Base-by-base conservation (phyloP, 1,139 yeast genomes). In the Sugiyamaella castrensis region DNA sequence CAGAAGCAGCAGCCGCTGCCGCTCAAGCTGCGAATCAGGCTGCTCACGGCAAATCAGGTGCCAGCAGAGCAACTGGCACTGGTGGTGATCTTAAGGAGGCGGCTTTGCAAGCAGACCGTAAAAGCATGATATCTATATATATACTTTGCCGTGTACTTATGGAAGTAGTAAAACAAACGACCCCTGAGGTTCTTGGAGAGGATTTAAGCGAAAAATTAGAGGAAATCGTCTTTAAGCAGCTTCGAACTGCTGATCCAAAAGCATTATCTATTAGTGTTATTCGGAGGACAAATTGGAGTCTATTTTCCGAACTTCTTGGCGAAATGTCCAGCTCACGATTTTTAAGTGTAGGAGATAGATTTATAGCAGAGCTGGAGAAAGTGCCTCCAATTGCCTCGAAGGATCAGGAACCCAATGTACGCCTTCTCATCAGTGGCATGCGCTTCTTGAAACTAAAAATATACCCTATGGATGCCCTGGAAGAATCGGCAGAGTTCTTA, bases 101-200 rank as follows among this genome's bases (percentile, higher is more conserved):
- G 0, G 94, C 91, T 2, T 77, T 87, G 2, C 87, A 84, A 57
- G 94, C 95, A 0, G 97, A 91, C 53, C 72, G 95, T 52, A 89
- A 87, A 65, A 86, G 92, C 12, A 71, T 91, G 44, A 89, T 94
- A 2, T 84, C 94, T 50, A 89, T 92, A 16, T 92, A 82, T 66
- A 87, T 94, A 33, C 70, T 92, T n/a, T 92, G 98, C 67, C 76
- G 98, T 42, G 98, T 91, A 1, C 74, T 94, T 48, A 87, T 91
- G 53, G 98, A 92, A 63, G 89, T 92, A 29, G 96, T 92, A 12
- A 84, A 84, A 57, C 98, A 92, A 64, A 82, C 95, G 0, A 83
- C 95, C 3, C 71, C 77, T 13, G 83, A 81, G 13, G 76, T 79
- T 0, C 75, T 85, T 57, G 95, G 91, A 9, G 88, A 82, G 43